Conservation (phyloP, 106 monocot genomes). For the Platanthera zijinensis region DNA sequence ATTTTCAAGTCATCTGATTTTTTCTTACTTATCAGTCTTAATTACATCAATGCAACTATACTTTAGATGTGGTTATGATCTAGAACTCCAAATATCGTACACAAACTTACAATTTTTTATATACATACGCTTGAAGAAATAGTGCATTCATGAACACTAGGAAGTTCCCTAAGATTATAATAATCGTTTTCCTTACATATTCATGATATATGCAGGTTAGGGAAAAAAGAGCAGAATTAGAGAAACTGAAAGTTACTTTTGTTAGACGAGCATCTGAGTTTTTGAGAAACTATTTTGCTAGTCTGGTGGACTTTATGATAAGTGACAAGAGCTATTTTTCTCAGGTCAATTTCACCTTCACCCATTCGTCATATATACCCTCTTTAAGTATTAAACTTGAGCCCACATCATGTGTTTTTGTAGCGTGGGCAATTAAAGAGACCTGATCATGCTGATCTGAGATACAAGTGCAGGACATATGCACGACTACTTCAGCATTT, state of each 20-base stretch:
- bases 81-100: not conserved
- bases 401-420: slow-evolving; percentile 14
- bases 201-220: slow-evolving; percentile 44
- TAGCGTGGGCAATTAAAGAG: slow-evolving; percentile 96
- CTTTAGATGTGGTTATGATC: not conserved
- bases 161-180: not conserved
- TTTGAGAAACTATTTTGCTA: slow-evolving; percentile 87
- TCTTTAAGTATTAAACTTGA: not conserved
- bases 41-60: not conserved
- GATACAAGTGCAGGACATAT: slow-evolving; percentile 96
- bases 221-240: slow-evolving; percentile 79
- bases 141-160: not conserved
- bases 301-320: slow-evolving; percentile 98
- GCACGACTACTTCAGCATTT: slow-evolving; percentile 94
- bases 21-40: not conserved
- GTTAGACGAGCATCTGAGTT: slow-evolving; percentile 89
- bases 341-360: slow-evolving; percentile 46
- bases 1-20: not conserved
- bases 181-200: not conserved
- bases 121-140: not conserved
- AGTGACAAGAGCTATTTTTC: slow-evolving; percentile 99
- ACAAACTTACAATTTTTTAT: no score
- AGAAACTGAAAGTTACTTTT: slow-evolving; percentile 85
- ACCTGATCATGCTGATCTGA: slow-evolving; percentile 97
- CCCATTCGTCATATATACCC: not conserved